Conservation (phyloP, 306 rosid species). For the Vicia sativa region DNA sequence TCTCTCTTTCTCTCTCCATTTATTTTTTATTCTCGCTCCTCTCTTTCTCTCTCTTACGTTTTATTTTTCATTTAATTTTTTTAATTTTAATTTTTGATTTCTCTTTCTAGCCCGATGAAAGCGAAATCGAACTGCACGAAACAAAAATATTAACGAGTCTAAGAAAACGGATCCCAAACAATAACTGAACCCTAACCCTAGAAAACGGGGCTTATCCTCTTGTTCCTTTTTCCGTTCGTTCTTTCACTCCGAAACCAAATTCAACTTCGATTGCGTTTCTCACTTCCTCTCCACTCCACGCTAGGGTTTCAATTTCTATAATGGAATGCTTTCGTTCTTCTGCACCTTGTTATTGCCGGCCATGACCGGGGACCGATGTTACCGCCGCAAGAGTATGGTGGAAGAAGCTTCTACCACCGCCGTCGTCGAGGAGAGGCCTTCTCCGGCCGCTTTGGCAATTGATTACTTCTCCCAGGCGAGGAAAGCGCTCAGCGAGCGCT, state of each 20-base stretch:
- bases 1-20: constrained; percentile 33
- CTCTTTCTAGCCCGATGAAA: constrained; percentile 47
- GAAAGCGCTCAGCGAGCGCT: constrained; percentile 74
- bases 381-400: constrained; percentile 61
- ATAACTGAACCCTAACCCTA: constrained; percentile 82
- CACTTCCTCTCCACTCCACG: constrained; percentile 4
- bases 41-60: constrained; percentile 39
- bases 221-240: constrained; percentile 21
- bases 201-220: constrained; percentile 62
- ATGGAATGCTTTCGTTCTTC: constrained; percentile 63
- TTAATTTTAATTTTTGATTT: neutral
- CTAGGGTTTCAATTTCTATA: constrained; percentile 50
- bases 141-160: constrained; percentile 40
- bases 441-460: constrained; percentile 45
- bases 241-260: constrained; percentile 29
- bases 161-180: constrained; percentile 65
- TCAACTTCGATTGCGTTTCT: constrained; percentile 42
- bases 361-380: constrained; percentile 86
- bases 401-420: constrained; percentile 55
- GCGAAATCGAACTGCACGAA: constrained; percentile 60
- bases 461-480: constrained; percentile 78
- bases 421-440: constrained; percentile 54
- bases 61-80: neutral
- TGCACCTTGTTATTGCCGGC: constrained; percentile 56
- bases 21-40: constrained; percentile 55